Evolutionary conservation across 179 eudicot species (phyloP), one percentile per base, ranked within the genome.

Genomic region (Heliamphora pulchella): DNA sequence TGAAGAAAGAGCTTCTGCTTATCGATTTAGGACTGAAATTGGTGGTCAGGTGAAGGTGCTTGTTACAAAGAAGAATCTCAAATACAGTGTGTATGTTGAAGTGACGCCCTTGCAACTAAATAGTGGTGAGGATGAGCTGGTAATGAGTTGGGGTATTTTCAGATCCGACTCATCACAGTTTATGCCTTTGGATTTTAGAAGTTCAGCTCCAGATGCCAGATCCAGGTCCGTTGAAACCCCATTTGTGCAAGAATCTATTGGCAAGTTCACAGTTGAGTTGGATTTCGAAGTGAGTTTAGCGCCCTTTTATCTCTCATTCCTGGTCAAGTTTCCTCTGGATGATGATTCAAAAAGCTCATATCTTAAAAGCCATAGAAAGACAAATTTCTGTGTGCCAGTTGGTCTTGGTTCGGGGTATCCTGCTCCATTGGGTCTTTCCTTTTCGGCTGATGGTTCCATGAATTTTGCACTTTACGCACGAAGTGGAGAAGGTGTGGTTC

Each of bases 391-490:
- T 78, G 91, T 94, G 64, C 99, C 99, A 57, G 89, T 96, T 57
- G 99, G 99, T 78, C 86, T 96, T 80, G 84, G 89, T 67, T 84
- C 92, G 51, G 99, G 99, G 63, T 75, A 83, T 81, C 90, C 98
- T 66, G 84, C 87, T 84, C 98, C 99, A 14, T 70, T 94, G 73
- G 99, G 99, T 61, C 79, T 89, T 59, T 87, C 97, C 44, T 86
- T 89, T 78, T 78, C 78, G 66, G 79, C 86, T 15, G 92, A 94
- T 79, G 93, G 96, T 76, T 86, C 82, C 13, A 78, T 90, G 51
- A 96, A 96, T 85, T 96, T 96, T 77, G 86, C 98, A 47, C 80
- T 96, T 65, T 88, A 90, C 84, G 90, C 97, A 75, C 84, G 92
- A 81, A 89, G 81, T 79, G 92, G 87, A 5, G 86, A 86, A 84